Evolutionary conservation across 1,139 yeast species (phyloP).

Genomic region (Yamadazyma siamensis): DNA sequence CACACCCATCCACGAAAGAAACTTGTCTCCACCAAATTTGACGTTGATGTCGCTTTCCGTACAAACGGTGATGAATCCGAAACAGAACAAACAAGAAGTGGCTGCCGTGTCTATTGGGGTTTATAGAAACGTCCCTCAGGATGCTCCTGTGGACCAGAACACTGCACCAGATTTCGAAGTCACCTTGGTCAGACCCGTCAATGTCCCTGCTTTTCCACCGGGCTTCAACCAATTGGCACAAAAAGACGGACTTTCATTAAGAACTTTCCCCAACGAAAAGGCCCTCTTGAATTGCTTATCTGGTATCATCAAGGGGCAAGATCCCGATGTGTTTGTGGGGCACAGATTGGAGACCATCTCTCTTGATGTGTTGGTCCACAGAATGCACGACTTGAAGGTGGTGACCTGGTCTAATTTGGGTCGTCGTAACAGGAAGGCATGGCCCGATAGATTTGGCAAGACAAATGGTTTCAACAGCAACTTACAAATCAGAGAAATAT

Average conservation of each 20-base stretch:
- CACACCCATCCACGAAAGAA: constrained; percentile 47
- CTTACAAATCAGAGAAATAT: constrained; percentile 60
- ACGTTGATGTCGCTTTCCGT: constrained; percentile 74
- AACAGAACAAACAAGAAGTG: constrained; percentile 78
- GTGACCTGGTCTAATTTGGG: constrained; percentile 83
- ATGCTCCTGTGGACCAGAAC: constrained; percentile 59
- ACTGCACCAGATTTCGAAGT: constrained; percentile 53
- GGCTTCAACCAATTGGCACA: constrained; percentile 63
- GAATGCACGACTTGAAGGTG: constrained; percentile 73
- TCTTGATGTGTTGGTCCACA: constrained; percentile 74
- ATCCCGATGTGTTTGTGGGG: constrained; percentile 90
- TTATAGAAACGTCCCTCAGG: constrained; percentile 64
- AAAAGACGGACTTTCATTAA: constrained; percentile 45
- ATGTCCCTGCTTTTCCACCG: constrained; percentile 61
- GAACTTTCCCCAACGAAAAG: constrained; percentile 69
- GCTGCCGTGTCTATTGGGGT: constrained; percentile 79
- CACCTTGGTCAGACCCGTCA: constrained; percentile 77
- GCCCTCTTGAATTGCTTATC: constrained; percentile 70
- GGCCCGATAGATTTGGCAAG: constrained; percentile 73
- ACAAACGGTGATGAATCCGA: constrained; percentile 72
- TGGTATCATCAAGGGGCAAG: constrained; percentile 65
- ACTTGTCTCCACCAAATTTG: constrained; percentile 53
- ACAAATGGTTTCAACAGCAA: constrained; percentile 42
- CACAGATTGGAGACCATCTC: constrained; percentile 80
- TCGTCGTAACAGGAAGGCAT: constrained; percentile 66